Evolutionary conservation across 345 rosid genomes (phyloP).

Genomic region (Gossypium mustelinum): DNA sequence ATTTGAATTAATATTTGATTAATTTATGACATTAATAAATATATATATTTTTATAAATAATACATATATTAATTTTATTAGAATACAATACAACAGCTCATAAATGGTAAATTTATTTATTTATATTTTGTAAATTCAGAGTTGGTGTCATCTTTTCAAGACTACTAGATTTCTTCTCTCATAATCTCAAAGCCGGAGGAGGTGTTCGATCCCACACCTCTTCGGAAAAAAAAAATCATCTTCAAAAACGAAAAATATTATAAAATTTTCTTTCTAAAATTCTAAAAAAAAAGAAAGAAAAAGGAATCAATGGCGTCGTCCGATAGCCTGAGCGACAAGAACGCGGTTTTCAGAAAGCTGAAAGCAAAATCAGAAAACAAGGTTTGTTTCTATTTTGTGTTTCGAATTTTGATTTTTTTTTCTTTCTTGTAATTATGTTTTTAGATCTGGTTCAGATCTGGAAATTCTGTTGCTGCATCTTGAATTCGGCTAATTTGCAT

Average conservation of each 20-base stretch:
- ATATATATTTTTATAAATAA: too few species aligned
- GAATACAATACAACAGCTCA: not conserved
- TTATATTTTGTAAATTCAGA: not conserved
- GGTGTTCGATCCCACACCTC: slow-evolving; percentile 27
- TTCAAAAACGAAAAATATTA: not conserved
- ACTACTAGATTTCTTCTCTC: not conserved
- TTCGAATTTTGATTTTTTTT: not conserved
- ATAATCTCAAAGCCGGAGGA: slow-evolving; percentile 17
- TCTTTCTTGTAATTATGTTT: not conserved
- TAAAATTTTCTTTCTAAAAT: too few species aligned
- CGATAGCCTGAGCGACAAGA: slow-evolving; percentile 65
- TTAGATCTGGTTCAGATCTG: slow-evolving; percentile 47
- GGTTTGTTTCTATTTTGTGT: slow-evolving; percentile 35
- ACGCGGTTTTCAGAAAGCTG: slow-evolving; percentile 69
- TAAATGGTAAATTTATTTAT: not conserved
- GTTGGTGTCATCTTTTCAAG: not conserved
- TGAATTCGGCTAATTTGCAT: not conserved
- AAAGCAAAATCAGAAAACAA: slow-evolving; percentile 91
- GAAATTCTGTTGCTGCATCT: slow-evolving; percentile 24
- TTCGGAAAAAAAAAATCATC: slow-evolving; percentile 16
- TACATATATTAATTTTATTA: too few species aligned
- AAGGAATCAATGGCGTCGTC: slow-evolving; percentile 59
- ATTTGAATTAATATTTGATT: too few species aligned
- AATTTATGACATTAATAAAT: too few species aligned
- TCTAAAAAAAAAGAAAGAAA: not conserved